Conservation (phyloP, 129 eudicot genomes). For the Centaurea solstitialis region DNA sequence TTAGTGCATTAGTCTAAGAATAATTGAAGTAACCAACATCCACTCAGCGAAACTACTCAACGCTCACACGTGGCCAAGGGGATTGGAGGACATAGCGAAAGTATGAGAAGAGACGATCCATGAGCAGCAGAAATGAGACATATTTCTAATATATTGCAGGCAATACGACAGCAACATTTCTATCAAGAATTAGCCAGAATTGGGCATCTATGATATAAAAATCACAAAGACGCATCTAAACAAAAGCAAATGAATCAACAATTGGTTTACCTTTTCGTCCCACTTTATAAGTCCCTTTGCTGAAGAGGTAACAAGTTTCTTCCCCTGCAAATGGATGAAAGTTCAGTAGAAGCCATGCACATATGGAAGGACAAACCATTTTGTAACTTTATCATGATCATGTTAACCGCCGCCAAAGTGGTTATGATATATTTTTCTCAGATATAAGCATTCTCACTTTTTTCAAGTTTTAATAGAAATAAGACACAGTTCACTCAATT, state of each 20-base stretch:
- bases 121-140: background rate
- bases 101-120: background rate
- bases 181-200: background rate
- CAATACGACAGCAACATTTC: background rate
- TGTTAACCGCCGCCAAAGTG: background rate
- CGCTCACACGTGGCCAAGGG: background rate
- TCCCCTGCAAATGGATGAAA: conserved; percentile 64
- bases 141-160: background rate
- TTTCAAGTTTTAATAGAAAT: background rate
- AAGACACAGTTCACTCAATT: background rate
- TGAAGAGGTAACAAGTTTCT: conserved; percentile 66
- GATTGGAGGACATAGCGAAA: background rate
- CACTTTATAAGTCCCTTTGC: conserved; percentile 82
- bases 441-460: background rate
- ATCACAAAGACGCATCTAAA: background rate
- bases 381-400: conserved; percentile 6
- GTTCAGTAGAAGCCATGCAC: conserved; percentile 19
- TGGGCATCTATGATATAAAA: background rate
- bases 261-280: conserved; percentile 76
- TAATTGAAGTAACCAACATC: background rate
- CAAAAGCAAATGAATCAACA: background rate
- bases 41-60: background rate
- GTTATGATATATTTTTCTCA: background rate
- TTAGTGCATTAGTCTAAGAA: background rate
- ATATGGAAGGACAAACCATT: background rate